A percentile compares a stretch with the other conserved stretches of the same genome.
phyloP scores from a whole-genome alignment of 164 flowering plant genomes.

The Cinnamomum chago region DNA sequence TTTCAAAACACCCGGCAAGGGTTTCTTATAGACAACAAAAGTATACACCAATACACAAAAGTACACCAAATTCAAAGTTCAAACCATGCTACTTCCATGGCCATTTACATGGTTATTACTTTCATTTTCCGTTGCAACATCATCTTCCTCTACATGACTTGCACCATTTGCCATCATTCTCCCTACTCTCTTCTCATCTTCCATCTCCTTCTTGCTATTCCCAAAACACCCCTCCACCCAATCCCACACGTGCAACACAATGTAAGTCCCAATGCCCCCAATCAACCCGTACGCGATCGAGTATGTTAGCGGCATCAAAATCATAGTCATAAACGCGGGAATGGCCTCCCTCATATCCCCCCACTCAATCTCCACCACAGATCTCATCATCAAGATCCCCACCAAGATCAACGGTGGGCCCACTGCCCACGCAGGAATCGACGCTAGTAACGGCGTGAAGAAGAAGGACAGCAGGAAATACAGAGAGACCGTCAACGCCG shows the following conservation, averaged over 20 bases:
- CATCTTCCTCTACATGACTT: too few relatives aligned
- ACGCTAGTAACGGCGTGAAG: conserved; percentile 83
- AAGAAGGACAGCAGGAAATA: conserved; percentile 70
- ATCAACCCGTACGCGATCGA: conserved; percentile 86
- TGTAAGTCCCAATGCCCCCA: conserved; percentile 74
- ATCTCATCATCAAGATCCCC: conserved; percentile 90
- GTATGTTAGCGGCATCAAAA: conserved; percentile 81
- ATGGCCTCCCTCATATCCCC: conserved; percentile 74
- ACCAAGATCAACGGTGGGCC: conserved; percentile 89
- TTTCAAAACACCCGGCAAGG: too few relatives aligned
- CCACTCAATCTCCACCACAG: conserved; percentile 90
- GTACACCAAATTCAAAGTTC: not conserved
- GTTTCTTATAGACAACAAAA: too few relatives aligned
- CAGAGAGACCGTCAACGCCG: conserved; percentile 70
- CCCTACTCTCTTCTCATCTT: not conserved
- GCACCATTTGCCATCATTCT: not conserved
- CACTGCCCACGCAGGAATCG: conserved; percentile 95
- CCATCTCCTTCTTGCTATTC: not conserved
- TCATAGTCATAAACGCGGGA: conserved; percentile 77
- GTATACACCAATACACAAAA: too few relatives aligned
- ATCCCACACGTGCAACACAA: conserved; percentile 64
- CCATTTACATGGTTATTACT: not conserved
- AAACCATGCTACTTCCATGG: not conserved
- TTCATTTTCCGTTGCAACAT: too few relatives aligned
- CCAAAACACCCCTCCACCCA: conserved; percentile 33